phyloP scores from a whole-genome alignment of 345 rosid genomes.

The Citrus mangshanensis region DNA sequence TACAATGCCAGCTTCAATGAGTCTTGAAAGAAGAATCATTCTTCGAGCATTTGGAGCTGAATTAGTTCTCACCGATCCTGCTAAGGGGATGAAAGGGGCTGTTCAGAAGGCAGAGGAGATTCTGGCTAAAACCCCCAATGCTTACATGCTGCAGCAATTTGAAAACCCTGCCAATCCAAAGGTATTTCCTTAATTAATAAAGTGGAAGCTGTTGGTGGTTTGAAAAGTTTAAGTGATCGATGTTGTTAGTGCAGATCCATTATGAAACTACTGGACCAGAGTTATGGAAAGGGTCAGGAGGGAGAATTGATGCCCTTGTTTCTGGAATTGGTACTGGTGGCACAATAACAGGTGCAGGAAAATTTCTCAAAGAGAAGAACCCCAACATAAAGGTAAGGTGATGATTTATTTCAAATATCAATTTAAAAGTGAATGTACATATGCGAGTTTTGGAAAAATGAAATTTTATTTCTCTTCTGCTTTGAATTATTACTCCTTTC shows the following conservation, averaged over 20 bases:
- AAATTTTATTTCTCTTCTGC: neutral
- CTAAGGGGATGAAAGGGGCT: constrained; percentile 94
- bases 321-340: constrained; percentile 98
- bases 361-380: constrained; percentile 77
- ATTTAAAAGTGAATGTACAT: neutral
- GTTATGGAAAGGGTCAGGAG: constrained; percentile 81
- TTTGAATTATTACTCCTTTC: neutral
- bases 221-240: neutral
- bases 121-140: constrained; percentile 61
- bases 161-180: constrained; percentile 92
- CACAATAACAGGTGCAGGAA: constrained; percentile 85
- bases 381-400: constrained; percentile 61
- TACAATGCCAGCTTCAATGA: constrained; percentile 95
- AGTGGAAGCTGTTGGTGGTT: constrained; percentile 2
- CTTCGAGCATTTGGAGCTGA: constrained; percentile 93
- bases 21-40: constrained; percentile 85
- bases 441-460: neutral
- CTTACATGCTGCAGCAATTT: constrained; percentile 90
- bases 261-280: constrained; percentile 95
- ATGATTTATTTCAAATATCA: neutral
- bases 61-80: constrained; percentile 80
- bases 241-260: constrained; percentile 48
- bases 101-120: constrained; percentile 91
- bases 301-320: constrained; percentile 78
- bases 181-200: constrained; percentile 31